Conservation (phyloP, 129 eudicot species). For the Daucus carota region DH1_v3.0 NC_030382.2:55321501-55322000, state of each 20-base stretch:
- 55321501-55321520: neutral
- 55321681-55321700: neutral
- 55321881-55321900: neutral
- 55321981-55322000: neutral
- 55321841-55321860: neutral
- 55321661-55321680: neutral
- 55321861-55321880: neutral
- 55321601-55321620: neutral
- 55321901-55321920: neutral
- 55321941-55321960: neutral
- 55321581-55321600: neutral
- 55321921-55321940: too few relatives aligned
- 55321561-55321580: neutral
- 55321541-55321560: neutral
- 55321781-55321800: neutral
- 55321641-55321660: neutral
- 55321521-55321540: neutral
- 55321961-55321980: neutral
- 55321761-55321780: neutral
- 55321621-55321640: neutral
- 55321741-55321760: neutral
- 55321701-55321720: neutral
- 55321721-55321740: neutral
- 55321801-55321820: neutral
- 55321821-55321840: neutral